Conservation (phyloP, 2,329 filamentous ascomycete species). For the Colletotrichum cordylinicola region DNA sequence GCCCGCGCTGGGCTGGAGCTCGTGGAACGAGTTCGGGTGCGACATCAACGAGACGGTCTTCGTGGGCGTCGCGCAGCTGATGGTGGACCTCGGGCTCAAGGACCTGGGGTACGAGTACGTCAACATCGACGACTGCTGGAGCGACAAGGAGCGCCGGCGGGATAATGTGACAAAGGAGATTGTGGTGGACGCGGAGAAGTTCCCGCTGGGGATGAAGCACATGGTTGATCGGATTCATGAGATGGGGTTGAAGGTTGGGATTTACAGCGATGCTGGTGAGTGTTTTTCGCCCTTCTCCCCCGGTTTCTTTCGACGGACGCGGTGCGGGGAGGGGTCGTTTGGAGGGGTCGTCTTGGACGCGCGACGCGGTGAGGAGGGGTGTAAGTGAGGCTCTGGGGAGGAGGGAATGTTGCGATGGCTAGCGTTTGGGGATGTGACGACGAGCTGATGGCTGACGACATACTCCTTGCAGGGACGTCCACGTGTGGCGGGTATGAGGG, state of each 20-base stretch:
- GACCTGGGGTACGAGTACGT: slow-evolving; percentile 64
- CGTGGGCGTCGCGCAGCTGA: slow-evolving; percentile 48
- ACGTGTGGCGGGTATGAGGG: slow-evolving; percentile 65
- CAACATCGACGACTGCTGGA: slow-evolving; percentile 70
- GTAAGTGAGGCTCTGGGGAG: background rate
- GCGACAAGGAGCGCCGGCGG: slow-evolving; percentile 42
- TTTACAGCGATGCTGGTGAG: slow-evolving; percentile 63
- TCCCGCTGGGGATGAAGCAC: slow-evolving; percentile 63
- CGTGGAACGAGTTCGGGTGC: slow-evolving; percentile 59
- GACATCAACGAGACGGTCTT: slow-evolving; percentile 57
- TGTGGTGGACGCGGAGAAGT: slow-evolving; percentile 53
- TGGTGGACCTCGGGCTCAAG: slow-evolving; percentile 55
- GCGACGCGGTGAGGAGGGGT: background rate
- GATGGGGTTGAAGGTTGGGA: slow-evolving; percentile 66
- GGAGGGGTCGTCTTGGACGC: background rate
- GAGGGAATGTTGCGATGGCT: background rate
- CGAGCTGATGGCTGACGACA: background rate
- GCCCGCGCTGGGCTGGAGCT: slow-evolving; percentile 54
- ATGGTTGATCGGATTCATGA: slow-evolving; percentile 59
- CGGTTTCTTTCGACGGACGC: background rate
- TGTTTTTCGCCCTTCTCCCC: background rate
- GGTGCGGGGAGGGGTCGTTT: background rate
- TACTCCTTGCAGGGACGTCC: slow-evolving; percentile 21
- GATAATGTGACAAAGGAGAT: slow-evolving; percentile 49
- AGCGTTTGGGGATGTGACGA: background rate